Evolutionary conservation across 2,329 filamentous ascomycete species (phyloP).

Genomic region (Cyclaneusma minus): DNA sequence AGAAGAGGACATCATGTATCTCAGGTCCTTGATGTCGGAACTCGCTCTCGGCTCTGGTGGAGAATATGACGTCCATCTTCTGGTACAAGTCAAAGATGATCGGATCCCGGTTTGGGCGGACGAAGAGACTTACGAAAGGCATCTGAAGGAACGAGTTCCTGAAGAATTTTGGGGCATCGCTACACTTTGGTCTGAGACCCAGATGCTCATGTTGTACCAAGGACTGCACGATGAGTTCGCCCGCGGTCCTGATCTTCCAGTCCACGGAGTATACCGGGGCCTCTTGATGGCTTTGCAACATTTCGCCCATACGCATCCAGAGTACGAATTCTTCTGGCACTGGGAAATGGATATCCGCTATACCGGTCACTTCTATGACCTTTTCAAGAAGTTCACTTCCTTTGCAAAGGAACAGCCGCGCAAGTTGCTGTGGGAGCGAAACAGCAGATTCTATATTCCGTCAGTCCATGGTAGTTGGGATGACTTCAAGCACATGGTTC

Average conservation of each 20-base stretch:
- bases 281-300: slow-evolving; percentile 91
- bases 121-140: slow-evolving; percentile 48
- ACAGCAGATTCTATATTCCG: slow-evolving; percentile 62
- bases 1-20: slow-evolving; percentile 64
- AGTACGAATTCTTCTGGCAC: slow-evolving; percentile 87
- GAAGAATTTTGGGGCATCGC: slow-evolving; percentile 79
- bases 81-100: slow-evolving; percentile 73
- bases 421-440: slow-evolving; percentile 71
- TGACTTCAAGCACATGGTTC: slow-evolving; percentile 63
- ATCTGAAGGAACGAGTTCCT: slow-evolving; percentile 54
- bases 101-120: slow-evolving; percentile 67
- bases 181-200: slow-evolving; percentile 84
- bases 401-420: slow-evolving; percentile 63
- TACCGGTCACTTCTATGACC: slow-evolving; percentile 70
- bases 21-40: slow-evolving; percentile 75
- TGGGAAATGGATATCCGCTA: slow-evolving; percentile 93
- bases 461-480: slow-evolving; percentile 64
- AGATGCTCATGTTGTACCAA: slow-evolving; percentile 84
- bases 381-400: slow-evolving; percentile 50
- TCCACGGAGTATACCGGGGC: slow-evolving; percentile 86
- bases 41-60: slow-evolving; percentile 66
- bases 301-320: slow-evolving; percentile 75
- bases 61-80: slow-evolving; percentile 73
- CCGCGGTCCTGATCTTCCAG: slow-evolving; percentile 50
- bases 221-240: slow-evolving; percentile 66